Evolutionary conservation across 768 basidiomycete species (phyloP).

Genomic region (Lactarius evosmus): DNA sequence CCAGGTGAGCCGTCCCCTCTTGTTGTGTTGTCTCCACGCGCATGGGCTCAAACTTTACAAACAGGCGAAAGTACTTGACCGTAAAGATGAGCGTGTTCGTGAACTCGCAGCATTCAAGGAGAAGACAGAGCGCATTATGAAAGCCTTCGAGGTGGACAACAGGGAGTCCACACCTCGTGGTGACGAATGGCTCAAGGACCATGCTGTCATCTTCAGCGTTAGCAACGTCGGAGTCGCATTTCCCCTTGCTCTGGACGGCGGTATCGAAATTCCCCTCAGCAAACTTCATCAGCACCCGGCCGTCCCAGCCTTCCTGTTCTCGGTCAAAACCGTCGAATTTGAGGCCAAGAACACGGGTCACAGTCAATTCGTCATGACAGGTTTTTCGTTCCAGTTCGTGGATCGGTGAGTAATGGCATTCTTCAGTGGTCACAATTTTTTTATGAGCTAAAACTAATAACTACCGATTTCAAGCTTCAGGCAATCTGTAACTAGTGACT

Average conservation of each 20-base stretch:
- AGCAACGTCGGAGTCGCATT: slow-evolving; percentile 85
- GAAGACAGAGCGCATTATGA: slow-evolving; percentile 69
- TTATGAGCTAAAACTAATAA: slow-evolving; percentile 8
- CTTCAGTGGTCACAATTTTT: neutral
- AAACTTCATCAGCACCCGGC: slow-evolving; percentile 41
- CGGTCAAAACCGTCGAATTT: slow-evolving; percentile 73
- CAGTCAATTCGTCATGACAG: slow-evolving; percentile 68
- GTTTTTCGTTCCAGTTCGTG: slow-evolving; percentile 84
- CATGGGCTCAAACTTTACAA: slow-evolving; percentile 28
- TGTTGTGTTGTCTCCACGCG: slow-evolving; percentile 9
- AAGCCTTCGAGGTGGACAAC: slow-evolving; percentile 67
- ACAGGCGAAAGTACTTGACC: slow-evolving; percentile 69
- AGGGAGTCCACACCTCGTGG: slow-evolving; percentile 37
- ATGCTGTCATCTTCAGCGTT: slow-evolving; percentile 53
- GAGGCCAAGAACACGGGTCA: slow-evolving; percentile 70
- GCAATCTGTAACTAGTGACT: slow-evolving; percentile 67
- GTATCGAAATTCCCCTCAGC: slow-evolving; percentile 48
- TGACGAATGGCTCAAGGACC: slow-evolving; percentile 52
- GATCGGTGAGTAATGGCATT: slow-evolving; percentile 53
- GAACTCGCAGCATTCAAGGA: slow-evolving; percentile 84
- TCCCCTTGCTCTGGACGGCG: slow-evolving; percentile 65
- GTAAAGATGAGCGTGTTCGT: slow-evolving; percentile 68
- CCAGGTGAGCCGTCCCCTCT: slow-evolving; percentile 48
- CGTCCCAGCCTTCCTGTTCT: slow-evolving; percentile 82
- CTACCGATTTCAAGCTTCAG: slow-evolving; percentile 57